Evolutionary conservation across 164 flowering plant species (phyloP).

Genomic region (Dillenia turbinata): DNA sequence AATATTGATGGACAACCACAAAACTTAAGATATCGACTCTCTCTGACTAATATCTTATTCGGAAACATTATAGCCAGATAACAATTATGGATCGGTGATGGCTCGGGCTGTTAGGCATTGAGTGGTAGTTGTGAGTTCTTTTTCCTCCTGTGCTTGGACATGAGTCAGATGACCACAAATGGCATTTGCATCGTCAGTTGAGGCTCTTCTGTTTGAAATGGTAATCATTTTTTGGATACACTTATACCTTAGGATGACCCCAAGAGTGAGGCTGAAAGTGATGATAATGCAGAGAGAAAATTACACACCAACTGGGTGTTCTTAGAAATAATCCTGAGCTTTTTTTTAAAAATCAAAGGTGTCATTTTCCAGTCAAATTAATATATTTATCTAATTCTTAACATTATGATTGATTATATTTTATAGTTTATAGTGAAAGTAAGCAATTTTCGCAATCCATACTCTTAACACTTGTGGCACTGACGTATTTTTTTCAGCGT

Average conservation of each 20-base stretch:
- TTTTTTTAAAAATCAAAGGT: slow-evolving; percentile 78
- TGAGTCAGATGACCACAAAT: too few species aligned
- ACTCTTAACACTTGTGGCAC: too few species aligned
- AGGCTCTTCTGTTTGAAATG: background rate
- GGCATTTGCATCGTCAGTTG: too few species aligned
- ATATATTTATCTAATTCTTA: background rate
- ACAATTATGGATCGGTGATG: slow-evolving; percentile 92
- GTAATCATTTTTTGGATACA: background rate
- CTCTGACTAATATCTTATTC: background rate
- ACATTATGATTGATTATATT: too few species aligned
- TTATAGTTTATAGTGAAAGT: too few species aligned
- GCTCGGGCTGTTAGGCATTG: slow-evolving; percentile 94
- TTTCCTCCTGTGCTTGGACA: too few species aligned
- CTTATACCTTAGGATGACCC: slow-evolving; percentile 44
- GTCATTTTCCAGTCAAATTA: background rate
- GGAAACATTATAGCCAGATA: slow-evolving; percentile 31
- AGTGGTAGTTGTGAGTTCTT: slow-evolving; percentile 68
- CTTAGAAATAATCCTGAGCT: slow-evolving; percentile 68
- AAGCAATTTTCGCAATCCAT: too few species aligned
- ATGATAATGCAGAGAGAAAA: slow-evolving; percentile 52
- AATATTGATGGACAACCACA: too few species aligned
- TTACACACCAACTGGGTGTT: slow-evolving; percentile 85
- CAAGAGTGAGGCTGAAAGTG: slow-evolving; percentile 54
- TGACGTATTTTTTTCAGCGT: too few species aligned
- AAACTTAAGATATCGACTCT: background rate